Evolutionary conservation across 2,329 filamentous ascomycete species (phyloP).

Genomic region (Aspergillus sp.): DNA sequence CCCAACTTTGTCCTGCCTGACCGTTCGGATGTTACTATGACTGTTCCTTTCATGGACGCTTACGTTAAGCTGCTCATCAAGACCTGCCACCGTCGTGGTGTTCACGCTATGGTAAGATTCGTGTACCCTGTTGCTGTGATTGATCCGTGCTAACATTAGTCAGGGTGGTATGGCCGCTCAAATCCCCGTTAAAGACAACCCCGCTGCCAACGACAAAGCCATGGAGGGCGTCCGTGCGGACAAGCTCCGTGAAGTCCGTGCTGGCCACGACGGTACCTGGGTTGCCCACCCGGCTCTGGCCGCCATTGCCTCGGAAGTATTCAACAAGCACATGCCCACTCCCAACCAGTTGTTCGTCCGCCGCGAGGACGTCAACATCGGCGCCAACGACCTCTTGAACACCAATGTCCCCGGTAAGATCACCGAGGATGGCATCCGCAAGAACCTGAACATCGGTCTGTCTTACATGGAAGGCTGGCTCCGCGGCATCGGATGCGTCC

Average conservation of each 20-base stretch:
- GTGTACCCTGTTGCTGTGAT: not conserved
- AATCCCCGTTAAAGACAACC: conserved; percentile 96
- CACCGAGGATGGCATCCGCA: conserved; percentile 90
- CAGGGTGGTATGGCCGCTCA: conserved; percentile 90
- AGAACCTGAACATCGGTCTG: conserved; percentile 95
- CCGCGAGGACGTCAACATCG: conserved; percentile 80
- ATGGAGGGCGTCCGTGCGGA: conserved; percentile 91
- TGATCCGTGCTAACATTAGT: not conserved
- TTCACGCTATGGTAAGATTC: conserved; percentile 76
- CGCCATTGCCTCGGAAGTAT: conserved; percentile 78
- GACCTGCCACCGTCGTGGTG: conserved; percentile 91
- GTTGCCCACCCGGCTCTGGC: conserved; percentile 94
- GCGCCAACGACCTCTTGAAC: conserved; percentile 86
- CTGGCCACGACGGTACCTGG: conserved; percentile 95
- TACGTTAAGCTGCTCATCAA: conserved; percentile 97
- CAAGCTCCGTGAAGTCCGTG: conserved; percentile 91
- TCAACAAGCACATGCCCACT: conserved; percentile 98
- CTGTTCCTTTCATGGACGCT: conserved; percentile 93
- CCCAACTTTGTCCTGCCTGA: conserved; percentile 89
- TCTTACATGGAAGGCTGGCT: conserved; percentile 99
- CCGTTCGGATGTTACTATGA: conserved; percentile 90
- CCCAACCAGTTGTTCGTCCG: conserved; percentile 92
- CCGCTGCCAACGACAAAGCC: conserved; percentile 81
- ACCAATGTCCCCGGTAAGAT: conserved; percentile 93
- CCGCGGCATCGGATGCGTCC: conserved; percentile 87